Percentiles rank a stretch among this genome's conserved stretches.
Conservation (phyloP, 768 basidiomycete species). For the Daedaleopsis nitida region DNA sequence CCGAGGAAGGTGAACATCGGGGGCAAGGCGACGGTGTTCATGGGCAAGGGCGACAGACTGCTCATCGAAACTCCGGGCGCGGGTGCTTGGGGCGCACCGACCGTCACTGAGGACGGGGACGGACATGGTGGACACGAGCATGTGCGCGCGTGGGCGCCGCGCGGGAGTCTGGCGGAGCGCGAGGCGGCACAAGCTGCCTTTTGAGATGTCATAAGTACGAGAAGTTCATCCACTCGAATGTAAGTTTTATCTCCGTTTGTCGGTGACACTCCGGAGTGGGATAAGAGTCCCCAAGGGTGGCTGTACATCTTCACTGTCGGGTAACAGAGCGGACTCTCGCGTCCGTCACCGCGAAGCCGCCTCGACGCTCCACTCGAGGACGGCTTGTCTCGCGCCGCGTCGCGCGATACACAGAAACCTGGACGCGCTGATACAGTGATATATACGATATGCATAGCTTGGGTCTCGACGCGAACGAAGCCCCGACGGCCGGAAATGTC, state of each 20-base stretch:
- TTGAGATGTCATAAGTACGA: slow-evolving; percentile 30
- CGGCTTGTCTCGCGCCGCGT: too few species aligned
- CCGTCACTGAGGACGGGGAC: slow-evolving; percentile 29
- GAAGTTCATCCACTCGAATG: neutral
- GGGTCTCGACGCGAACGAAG: too few species aligned
- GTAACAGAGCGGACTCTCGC: too few species aligned
- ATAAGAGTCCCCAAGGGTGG: neutral
- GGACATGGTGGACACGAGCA: slow-evolving; percentile 31
- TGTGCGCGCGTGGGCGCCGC: slow-evolving; percentile 61
- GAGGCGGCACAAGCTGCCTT: slow-evolving; percentile 63
- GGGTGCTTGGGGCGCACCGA: slow-evolving; percentile 73
- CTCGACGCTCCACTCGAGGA: too few species aligned
- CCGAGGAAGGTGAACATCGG: slow-evolving; percentile 81
- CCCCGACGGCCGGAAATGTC: too few species aligned
- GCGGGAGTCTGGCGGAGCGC: slow-evolving; percentile 55
- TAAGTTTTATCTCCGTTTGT: neutral
- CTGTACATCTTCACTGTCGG: too few species aligned
- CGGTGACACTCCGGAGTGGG: neutral
- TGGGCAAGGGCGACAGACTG: slow-evolving; percentile 85
- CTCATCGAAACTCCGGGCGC: slow-evolving; percentile 89
- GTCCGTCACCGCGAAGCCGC: too few species aligned
- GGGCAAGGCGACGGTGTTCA: slow-evolving; percentile 83
- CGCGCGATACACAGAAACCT: too few species aligned
- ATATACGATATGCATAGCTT: too few species aligned
- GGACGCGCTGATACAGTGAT: too few species aligned